Conservation (phyloP, 495 filamentous ascomycete species). For the Talaromyces borbonicus region DNA sequence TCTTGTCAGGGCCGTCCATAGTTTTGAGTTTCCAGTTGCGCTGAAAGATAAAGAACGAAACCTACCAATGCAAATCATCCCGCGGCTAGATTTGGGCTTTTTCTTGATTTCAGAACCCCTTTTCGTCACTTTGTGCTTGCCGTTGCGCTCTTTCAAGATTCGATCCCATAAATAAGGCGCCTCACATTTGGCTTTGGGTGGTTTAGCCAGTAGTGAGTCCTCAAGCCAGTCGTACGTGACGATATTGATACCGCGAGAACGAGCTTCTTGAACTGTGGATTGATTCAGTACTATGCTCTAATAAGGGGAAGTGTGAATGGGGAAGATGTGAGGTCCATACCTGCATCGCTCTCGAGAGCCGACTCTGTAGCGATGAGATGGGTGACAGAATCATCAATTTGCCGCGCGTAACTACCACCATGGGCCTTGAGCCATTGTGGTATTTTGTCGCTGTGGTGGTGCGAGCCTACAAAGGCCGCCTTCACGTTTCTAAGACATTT, state of each 20-base stretch:
- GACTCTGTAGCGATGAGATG: constrained; percentile 50
- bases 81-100: constrained; percentile 14
- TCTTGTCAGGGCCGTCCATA: no score
- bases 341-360: constrained; percentile 37
- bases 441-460: constrained; percentile 35
- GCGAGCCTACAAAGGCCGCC: constrained; percentile 27
- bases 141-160: constrained; percentile 14
- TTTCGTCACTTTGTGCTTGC: constrained; percentile 11
- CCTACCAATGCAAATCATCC: constrained; percentile 12
- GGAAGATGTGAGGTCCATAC: constrained; percentile 22
- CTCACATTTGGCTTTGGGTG: constrained; percentile 26
- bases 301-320: neutral
- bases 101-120: constrained; percentile 16
- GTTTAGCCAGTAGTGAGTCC: constrained; percentile 33
- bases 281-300: neutral
- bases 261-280: constrained; percentile 33
- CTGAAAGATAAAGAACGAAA: no score
- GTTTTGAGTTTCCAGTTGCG: no score
- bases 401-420: constrained; percentile 36
- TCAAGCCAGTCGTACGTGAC: constrained; percentile 56
- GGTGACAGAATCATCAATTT: constrained; percentile 36
- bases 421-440: constrained; percentile 43
- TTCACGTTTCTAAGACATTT: constrained; percentile 23
- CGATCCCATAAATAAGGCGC: constrained; percentile 35
- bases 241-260: constrained; percentile 34